Percentiles rank a stretch among this genome's conserved stretches.
phyloP scores from a whole-genome alignment of 2,329 filamentous ascomycete species.

The Fusarium sp. region DNA sequence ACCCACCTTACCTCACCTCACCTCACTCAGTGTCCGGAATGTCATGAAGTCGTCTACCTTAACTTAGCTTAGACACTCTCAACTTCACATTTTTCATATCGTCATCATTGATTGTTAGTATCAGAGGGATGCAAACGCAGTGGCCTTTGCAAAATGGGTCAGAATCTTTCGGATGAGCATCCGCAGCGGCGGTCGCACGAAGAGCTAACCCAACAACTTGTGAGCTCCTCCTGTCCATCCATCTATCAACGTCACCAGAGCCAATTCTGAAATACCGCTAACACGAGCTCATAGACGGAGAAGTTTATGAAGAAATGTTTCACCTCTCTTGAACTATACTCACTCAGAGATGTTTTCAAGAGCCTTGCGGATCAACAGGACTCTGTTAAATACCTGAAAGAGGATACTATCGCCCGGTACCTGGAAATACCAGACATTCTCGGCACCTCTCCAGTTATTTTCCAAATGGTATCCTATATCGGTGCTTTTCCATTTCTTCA shows the following conservation, averaged over 20 bases:
- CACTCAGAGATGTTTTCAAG: slow-evolving; percentile 77
- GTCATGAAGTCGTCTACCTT: slow-evolving; percentile 38
- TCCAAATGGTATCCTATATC: slow-evolving; percentile 76
- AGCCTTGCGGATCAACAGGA: slow-evolving; percentile 73
- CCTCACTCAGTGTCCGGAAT: slow-evolving; percentile 11
- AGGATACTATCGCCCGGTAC: slow-evolving; percentile 74
- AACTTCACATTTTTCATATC: slow-evolving; percentile 25
- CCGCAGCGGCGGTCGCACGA: slow-evolving; percentile 60
- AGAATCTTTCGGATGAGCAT: slow-evolving; percentile 60
- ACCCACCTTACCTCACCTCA: not conserved
- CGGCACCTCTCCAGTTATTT: slow-evolving; percentile 73
- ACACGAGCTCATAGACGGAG: slow-evolving; percentile 57
- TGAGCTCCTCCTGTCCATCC: slow-evolving; percentile 46
- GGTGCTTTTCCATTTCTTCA: slow-evolving; percentile 79
- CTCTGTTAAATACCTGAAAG: slow-evolving; percentile 72
- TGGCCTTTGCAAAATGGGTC: slow-evolving; percentile 58
- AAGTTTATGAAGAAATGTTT: slow-evolving; percentile 77
- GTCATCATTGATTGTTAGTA: not conserved
- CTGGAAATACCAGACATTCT: slow-evolving; percentile 78
- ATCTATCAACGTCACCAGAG: slow-evolving; percentile 3
- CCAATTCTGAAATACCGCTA: slow-evolving; percentile 4
- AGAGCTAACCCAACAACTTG: slow-evolving; percentile 62
- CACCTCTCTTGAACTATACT: slow-evolving; percentile 77
- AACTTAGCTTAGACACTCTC: slow-evolving; percentile 3
- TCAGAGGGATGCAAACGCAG: slow-evolving; percentile 38